Conservation (phyloP, 139 green algal genomes). For the Micromonas pusilla region DNA sequence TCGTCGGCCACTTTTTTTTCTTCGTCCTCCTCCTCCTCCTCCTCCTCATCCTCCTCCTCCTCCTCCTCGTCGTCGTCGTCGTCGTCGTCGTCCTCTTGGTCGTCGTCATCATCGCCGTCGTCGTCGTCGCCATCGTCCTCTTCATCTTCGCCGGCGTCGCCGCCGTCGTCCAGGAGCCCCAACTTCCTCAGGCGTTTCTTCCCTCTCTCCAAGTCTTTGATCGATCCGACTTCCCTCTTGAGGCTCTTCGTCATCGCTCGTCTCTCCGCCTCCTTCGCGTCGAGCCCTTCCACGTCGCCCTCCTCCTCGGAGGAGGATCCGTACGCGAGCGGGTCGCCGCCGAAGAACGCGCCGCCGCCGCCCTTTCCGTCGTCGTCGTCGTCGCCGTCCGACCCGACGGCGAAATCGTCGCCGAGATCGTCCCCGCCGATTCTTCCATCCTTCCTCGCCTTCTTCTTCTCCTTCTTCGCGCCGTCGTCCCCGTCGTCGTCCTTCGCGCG, state of each 20-base stretch:
- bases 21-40: slow-evolving; percentile 35
- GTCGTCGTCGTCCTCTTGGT: too few species aligned
- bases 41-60: slow-evolving; percentile 26
- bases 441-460: slow-evolving; percentile 24
- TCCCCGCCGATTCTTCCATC: slow-evolving; percentile 9
- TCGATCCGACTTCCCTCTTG: slow-evolving; percentile 15
- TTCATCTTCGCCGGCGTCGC: slow-evolving; percentile 28
- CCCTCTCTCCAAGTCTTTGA: slow-evolving; percentile 13
- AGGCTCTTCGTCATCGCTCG: background rate
- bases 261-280: background rate
- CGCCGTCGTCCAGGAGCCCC: slow-evolving; percentile 39
- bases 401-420: slow-evolving; percentile 24
- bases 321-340: too few species aligned
- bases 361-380: slow-evolving; percentile 38
- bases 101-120: background rate
- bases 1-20: slow-evolving; percentile 7
- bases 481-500: slow-evolving; percentile 3
- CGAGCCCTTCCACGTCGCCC: slow-evolving; percentile 28
- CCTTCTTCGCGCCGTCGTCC: background rate
- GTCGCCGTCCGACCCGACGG: slow-evolving; percentile 26
- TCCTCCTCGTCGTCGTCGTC: slow-evolving; percentile 8
- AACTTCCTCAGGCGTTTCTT: slow-evolving; percentile 17
- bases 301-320: slow-evolving; percentile 20
- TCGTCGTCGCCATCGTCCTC: slow-evolving; percentile 13
- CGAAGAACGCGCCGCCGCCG: too few species aligned